A percentile compares a stretch with the other conserved stretches of the same genome.
phyloP scores from a whole-genome alignment of 352 stramenopile genomes.

The Phytopythium kandeliae region DNA sequence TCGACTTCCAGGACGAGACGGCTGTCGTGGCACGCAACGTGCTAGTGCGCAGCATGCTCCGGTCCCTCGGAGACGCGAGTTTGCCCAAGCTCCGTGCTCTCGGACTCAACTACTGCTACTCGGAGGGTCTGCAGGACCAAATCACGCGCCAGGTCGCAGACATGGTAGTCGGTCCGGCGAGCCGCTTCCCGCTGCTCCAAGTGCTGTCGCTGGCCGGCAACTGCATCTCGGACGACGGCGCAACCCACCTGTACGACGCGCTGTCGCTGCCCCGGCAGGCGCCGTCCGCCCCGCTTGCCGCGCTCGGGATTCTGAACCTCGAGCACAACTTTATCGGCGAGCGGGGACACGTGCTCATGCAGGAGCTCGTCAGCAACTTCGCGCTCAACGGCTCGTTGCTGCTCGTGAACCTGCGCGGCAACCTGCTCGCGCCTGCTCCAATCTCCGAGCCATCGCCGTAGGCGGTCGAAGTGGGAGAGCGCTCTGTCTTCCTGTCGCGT shows the following conservation, averaged over 20 bases:
- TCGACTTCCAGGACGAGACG: conserved; percentile 41
- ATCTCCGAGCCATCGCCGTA: background rate
- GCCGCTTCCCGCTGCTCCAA: conserved; percentile 24
- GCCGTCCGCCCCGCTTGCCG: background rate
- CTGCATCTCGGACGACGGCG: conserved; percentile 48
- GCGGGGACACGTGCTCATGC: conserved; percentile 32
- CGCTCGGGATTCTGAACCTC: conserved; percentile 20
- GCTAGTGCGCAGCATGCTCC: conserved; percentile 26
- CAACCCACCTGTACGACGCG: conserved; percentile 28
- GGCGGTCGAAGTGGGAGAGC: background rate
- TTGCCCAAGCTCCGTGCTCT: conserved; percentile 25
- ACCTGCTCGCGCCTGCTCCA: conserved; percentile 15
- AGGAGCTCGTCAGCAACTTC: conserved; percentile 26
- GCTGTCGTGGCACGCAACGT: conserved; percentile 32
- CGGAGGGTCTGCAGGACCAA: conserved; percentile 40
- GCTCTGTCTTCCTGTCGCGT: background rate
- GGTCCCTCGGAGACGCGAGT: conserved; percentile 14
- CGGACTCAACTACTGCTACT: conserved; percentile 39
- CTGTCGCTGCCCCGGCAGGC: conserved; percentile 10
- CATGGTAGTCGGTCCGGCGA: conserved; percentile 19
- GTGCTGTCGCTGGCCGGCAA: conserved; percentile 39
- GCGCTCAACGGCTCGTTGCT: conserved; percentile 13
- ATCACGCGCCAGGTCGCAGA: conserved; percentile 34
- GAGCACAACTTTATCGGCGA: conserved; percentile 61
- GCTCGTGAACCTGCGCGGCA: conserved; percentile 28